Evolutionary conservation across 108 stramenopile species (phyloP).

Genomic region (Epithemia pelagica): DNA sequence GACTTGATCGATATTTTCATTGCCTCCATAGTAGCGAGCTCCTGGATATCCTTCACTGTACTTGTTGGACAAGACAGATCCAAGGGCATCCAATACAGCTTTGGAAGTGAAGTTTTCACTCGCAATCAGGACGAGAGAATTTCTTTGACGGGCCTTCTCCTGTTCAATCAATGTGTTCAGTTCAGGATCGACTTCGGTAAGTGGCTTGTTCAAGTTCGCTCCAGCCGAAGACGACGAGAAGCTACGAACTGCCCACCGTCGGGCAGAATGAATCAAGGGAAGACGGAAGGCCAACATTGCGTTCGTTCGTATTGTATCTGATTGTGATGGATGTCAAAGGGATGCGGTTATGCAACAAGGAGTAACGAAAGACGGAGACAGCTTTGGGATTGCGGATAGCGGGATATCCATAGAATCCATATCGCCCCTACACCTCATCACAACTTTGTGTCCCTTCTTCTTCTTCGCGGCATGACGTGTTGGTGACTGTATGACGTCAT

Average conservation of each 20-base stretch:
- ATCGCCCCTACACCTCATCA: no score
- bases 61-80: constrained; percentile 97
- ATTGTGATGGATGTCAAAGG: no score
- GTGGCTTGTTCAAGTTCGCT: constrained; percentile 66
- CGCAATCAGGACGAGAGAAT: constrained; percentile 88
- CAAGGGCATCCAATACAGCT: constrained; percentile 95
- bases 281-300: background rate
- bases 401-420: no score
- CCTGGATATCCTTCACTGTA: constrained; percentile 94
- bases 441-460: no score
- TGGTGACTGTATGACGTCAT: no score
- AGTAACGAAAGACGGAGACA: no score
- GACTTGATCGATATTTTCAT: constrained; percentile 96
- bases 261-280: background rate
- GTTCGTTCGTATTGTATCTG: no score
- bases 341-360: no score
- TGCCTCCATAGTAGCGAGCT: constrained; percentile 94
- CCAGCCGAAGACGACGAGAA: constrained; percentile 36
- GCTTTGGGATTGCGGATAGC: no score
- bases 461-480: no score
- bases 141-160: constrained; percentile 90
- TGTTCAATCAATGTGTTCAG: constrained; percentile 87
- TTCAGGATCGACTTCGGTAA: constrained; percentile 90
- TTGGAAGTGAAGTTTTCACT: constrained; percentile 94
- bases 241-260: background rate